Base-by-base conservation (phyloP, 129 eudicot species). In the Daucus carota region DNA sequence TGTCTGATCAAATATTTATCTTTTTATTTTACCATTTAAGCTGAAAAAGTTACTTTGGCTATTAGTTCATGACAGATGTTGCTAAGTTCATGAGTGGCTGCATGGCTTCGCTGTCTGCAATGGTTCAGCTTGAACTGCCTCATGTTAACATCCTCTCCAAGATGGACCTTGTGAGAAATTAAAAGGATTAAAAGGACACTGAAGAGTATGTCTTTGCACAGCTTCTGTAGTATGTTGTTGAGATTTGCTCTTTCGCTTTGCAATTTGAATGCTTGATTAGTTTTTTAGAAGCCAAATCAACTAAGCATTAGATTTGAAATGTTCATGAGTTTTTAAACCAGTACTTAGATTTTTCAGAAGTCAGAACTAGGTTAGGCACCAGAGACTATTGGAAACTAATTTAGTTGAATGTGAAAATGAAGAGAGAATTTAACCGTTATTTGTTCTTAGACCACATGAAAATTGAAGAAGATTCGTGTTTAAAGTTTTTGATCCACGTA, bases 71-170 rank as follows among this genome's bases (percentile, higher is more conserved):
- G 38, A 94, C 99, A 32, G 97, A 94, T 84, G 99, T 94, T 67
- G 91, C 99, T 81, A 94, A 94, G 87, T 94, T 94, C 84, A 89
- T 94, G 32, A 94, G 99, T 82, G 97, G 99, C n/a, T 94, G 99
- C 77, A 89, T 94, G 99, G 84, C 99, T 47, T 94, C 97, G 17
- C 92, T 94, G 62, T 91, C 97, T 63, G 99, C 99, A 29, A 94
- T 94, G 96, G 90, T 94, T 81, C 97, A 94, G 83, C 96, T 94
- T 79, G 99, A 94, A 80, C 70, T 91, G 36, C 99, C 99, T 38
- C 94, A 91, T 84, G 92, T 94, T 77, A 94, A 94, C 81, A 85
- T 91, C 65, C 90, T 94, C 80, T 89, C 99, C 77, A 94, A 94
- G 77, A 94, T 94, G 99, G 99, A 91, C 82, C 99, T 94, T 74